phyloP scores from a whole-genome alignment of 1,284 basidiomycete genomes.

The Peniophora sp. region DNA sequence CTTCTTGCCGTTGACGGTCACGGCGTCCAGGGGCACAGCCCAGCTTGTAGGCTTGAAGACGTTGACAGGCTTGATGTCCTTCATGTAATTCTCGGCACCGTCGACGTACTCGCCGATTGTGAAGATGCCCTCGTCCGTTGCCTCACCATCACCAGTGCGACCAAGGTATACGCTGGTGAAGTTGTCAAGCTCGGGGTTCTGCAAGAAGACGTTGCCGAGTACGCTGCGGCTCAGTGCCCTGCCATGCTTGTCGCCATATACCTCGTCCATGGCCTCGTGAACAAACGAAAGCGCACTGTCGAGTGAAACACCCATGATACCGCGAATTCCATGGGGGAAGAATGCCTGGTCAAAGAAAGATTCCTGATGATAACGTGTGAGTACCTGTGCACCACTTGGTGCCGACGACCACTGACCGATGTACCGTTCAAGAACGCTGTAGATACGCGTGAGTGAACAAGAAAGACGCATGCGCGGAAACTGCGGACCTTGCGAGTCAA shows the following conservation, averaged over 20 bases:
- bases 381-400: too few relatives aligned
- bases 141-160: conserved; percentile 16
- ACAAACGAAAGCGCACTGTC: too few relatives aligned
- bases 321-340: too few relatives aligned
- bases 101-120: conserved; percentile 20
- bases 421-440: too few relatives aligned
- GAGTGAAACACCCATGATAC: too few relatives aligned
- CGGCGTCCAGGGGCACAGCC: conserved; percentile 20
- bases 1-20: conserved; percentile 19
- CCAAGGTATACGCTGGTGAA: conserved; percentile 22
- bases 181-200: conserved; percentile 17
- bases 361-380: too few relatives aligned
- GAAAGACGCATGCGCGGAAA: too few relatives aligned
- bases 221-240: conserved; percentile 14
- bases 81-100: conserved; percentile 14
- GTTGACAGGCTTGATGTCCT: conserved; percentile 9
- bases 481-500: too few relatives aligned
- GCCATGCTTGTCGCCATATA: background rate
- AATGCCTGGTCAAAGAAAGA: too few relatives aligned
- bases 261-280: too few relatives aligned
- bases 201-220: conserved; percentile 18
- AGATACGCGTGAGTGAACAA: too few relatives aligned
- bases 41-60: conserved; percentile 13
- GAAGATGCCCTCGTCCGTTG: conserved; percentile 19
- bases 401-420: too few relatives aligned